Percentiles rank a stretch among this genome's conserved stretches.
These are phyloP conservation scores for Xylariales sp. DNA, from an alignment of 2,329 filamentous ascomycete genomes.

Conservation along the genomic window DNA sequence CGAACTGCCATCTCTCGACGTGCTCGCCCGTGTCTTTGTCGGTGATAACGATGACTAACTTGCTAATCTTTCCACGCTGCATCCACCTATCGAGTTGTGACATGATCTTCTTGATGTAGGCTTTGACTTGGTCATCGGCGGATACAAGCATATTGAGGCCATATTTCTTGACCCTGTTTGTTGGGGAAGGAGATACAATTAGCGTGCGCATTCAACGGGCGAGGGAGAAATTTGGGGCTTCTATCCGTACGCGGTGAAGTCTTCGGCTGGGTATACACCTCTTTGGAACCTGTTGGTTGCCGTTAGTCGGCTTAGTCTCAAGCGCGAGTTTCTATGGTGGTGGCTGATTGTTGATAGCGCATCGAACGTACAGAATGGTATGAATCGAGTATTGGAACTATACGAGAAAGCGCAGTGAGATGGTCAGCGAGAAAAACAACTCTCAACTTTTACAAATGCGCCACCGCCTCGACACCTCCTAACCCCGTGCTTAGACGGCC, in stretches of 20 bases:
- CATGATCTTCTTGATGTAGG: slow-evolving; percentile 99
- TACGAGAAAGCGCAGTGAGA: slow-evolving; percentile 30
- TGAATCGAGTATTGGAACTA: slow-evolving; percentile 98
- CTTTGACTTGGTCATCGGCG: slow-evolving; percentile 96
- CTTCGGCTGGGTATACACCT: slow-evolving; percentile 89
- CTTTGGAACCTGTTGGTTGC: slow-evolving; percentile 77
- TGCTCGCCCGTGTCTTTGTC: slow-evolving; percentile 97
- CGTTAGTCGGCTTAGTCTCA: not conserved
- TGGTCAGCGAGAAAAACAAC: too few relatives aligned
- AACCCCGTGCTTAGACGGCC: not conserved
- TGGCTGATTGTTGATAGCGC: not conserved
- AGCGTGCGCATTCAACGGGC: not conserved
- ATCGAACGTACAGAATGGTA: slow-evolving; percentile 79
- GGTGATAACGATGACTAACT: slow-evolving; percentile 95
- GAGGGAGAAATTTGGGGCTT: not conserved
- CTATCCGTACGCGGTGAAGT: slow-evolving; percentile 83
- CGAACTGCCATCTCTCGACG: slow-evolving; percentile 98
- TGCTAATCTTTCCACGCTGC: slow-evolving; percentile 95
- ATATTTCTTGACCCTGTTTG: slow-evolving; percentile 88
- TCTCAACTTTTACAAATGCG: too few relatives aligned
- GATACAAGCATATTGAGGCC: slow-evolving; percentile 98
- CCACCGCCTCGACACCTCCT: not conserved
- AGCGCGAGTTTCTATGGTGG: not conserved
- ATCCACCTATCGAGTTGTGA: slow-evolving; percentile 98
- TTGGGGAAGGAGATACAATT: not conserved